Evolutionary conservation across 1,284 basidiomycete genomes (phyloP).

Genomic region (Ceratobasidium sp.): DNA sequence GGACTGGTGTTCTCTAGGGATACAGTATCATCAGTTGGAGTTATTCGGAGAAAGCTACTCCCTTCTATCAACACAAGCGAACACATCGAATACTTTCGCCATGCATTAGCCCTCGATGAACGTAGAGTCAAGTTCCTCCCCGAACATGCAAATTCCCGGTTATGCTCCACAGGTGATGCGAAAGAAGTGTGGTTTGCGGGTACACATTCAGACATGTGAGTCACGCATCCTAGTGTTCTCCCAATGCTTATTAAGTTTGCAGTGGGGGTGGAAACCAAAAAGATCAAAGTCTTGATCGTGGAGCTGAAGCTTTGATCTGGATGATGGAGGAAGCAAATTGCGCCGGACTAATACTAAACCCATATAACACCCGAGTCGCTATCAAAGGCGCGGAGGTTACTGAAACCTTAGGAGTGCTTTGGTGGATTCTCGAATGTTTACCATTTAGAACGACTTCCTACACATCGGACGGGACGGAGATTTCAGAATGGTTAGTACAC

Average conservation of each 20-base stretch:
- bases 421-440: not conserved
- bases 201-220: constrained; percentile 57
- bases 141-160: constrained; percentile 54
- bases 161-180: not conserved
- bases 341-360: constrained; percentile 42
- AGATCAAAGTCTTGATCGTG: constrained; percentile 44
- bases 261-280: constrained; percentile 51
- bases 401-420: not conserved
- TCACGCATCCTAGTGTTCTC: not conserved
- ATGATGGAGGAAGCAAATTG: constrained; percentile 50
- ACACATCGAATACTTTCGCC: constrained; percentile 59
- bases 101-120: constrained; percentile 62
- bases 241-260: not conserved
- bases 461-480: no score
- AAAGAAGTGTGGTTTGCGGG: constrained; percentile 59
- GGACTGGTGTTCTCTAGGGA: constrained; percentile 59
- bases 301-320: constrained; percentile 47
- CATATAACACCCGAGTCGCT: not conserved
- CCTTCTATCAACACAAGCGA: constrained; percentile 51
- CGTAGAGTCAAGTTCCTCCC: constrained; percentile 61
- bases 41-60: constrained; percentile 53
- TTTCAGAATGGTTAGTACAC: no score
- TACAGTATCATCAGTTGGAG: constrained; percentile 61
- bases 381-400: not conserved
- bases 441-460: no score